These are phyloP conservation scores for Nicotiana tomentosiformis DNA, from an alignment of 257 asterid species.

Conservation along the genomic window DNA sequence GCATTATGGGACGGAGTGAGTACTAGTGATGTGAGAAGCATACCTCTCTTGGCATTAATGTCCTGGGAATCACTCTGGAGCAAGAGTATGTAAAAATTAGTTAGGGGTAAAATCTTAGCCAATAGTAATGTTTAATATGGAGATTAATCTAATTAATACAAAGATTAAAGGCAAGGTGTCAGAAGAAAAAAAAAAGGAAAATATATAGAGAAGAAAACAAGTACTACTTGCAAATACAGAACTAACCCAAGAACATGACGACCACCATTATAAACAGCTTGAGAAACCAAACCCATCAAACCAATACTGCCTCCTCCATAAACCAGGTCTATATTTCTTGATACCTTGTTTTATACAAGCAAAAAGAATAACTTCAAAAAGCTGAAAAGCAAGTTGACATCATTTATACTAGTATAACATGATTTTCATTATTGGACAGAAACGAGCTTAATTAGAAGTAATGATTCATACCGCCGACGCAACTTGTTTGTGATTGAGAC, in stretches of 20 bases:
- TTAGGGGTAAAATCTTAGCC: not conserved
- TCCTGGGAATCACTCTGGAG: conserved; percentile 25
- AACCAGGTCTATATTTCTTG: conserved; percentile 29
- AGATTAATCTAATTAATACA: not conserved
- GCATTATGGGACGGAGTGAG: not conserved
- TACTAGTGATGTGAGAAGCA: not conserved
- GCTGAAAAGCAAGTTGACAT: too few species aligned
- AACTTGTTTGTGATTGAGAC: not conserved
- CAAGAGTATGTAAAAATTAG: not conserved
- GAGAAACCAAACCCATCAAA: conserved; percentile 32
- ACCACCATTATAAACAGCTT: conserved; percentile 29
- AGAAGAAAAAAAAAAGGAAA: not conserved
- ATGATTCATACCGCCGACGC: not conserved
- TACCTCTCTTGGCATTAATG: conserved; percentile 28
- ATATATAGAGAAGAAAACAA: not conserved
- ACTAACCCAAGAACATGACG: conserved; percentile 30
- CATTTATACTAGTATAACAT: not conserved
- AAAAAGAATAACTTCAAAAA: not conserved
- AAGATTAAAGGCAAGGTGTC: not conserved
- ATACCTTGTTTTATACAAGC: not conserved
- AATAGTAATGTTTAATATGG: not conserved
- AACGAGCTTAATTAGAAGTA: not conserved
- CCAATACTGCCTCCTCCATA: conserved; percentile 37
- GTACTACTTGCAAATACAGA: too few species aligned
- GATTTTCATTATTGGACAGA: not conserved